Conservation (phyloP, 2,329 filamentous ascomycete species). For the Cercospora brassicicola region DNA sequence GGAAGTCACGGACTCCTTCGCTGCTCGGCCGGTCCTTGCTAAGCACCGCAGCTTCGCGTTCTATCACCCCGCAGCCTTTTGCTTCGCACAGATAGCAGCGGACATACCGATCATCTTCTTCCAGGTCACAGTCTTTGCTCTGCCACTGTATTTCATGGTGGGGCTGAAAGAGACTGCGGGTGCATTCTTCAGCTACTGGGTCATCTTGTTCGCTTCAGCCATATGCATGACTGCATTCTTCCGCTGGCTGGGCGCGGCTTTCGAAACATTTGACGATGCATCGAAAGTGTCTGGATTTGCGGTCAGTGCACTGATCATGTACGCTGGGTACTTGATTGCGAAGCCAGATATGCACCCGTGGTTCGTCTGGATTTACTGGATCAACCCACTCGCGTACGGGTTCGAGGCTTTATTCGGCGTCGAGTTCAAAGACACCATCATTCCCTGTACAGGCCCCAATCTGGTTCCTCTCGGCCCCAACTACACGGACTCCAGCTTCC, state of each 20-base stretch:
- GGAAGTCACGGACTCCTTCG: constrained; percentile 60
- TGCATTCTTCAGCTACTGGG: constrained; percentile 64
- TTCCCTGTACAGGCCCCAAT: constrained; percentile 56
- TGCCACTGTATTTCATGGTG: constrained; percentile 66
- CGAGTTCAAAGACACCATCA: constrained; percentile 60
- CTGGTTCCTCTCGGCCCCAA: constrained; percentile 36
- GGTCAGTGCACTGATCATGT: constrained; percentile 36
- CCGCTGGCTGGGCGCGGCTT: constrained; percentile 43
- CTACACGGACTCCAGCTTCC: constrained; percentile 44
- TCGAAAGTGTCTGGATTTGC: constrained; percentile 36
- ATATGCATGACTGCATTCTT: constrained; percentile 50
- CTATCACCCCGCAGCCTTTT: constrained; percentile 48
- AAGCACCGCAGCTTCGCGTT: constrained; percentile 48
- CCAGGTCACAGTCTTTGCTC: constrained; percentile 59
- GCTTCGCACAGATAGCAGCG: constrained; percentile 53
- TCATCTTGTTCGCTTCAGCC: constrained; percentile 51
- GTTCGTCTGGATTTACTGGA: constrained; percentile 55
- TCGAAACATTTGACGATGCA: constrained; percentile 37
- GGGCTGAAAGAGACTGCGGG: constrained; percentile 54
- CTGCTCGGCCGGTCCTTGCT: constrained; percentile 48
- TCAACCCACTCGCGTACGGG: constrained; percentile 49
- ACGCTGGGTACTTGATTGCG: constrained; percentile 39
- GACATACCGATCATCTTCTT: constrained; percentile 58
- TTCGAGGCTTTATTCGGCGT: constrained; percentile 64
- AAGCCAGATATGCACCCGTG: constrained; percentile 48